A percentile compares a stretch with the other conserved stretches of the same genome.
Conservation (phyloP, 768 basidiomycete genomes). For the Agaricus sinodeliciosus region DNA sequence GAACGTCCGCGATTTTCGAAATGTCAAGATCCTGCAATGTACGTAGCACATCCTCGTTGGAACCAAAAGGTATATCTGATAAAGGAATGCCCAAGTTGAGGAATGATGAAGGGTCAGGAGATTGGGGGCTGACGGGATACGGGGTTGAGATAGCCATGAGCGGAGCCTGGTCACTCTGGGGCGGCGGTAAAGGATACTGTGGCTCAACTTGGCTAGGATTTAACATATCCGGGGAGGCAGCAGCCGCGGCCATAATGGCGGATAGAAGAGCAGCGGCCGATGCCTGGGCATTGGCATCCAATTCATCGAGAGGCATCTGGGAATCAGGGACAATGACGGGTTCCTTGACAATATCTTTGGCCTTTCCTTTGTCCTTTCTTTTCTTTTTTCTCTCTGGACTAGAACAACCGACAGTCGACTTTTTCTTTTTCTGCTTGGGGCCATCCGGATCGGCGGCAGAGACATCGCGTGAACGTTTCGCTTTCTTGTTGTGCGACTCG, state of each 20-base stretch:
- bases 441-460: constrained; percentile 3
- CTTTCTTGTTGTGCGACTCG: not conserved
- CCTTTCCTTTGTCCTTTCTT: constrained; percentile 27
- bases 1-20: constrained; percentile 59
- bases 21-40: constrained; percentile 69
- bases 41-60: constrained; percentile 70
- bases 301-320: constrained; percentile 19
- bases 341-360: constrained; percentile 16
- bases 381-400: constrained; percentile 22
- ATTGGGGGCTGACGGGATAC: constrained; percentile 14
- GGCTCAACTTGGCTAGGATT: not conserved
- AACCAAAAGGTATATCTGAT: constrained; percentile 38
- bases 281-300: constrained; percentile 33
- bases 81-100: constrained; percentile 18
- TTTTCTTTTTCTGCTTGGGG: constrained; percentile 31
- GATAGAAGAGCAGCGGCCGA: constrained; percentile 55
- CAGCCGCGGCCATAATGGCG: constrained; percentile 60
- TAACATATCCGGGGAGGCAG: constrained; percentile 29
- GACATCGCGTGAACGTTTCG: too few species aligned
- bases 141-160: constrained; percentile 23
- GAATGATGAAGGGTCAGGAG: constrained; percentile 10
- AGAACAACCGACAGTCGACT: constrained; percentile 10
- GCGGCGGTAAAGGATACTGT: constrained; percentile 1
- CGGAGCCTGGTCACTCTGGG: constrained; percentile 13
- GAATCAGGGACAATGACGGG: constrained; percentile 3